Base-by-base conservation (phyloP, 73 alveolate species). In the Urostyla sp. region DNA sequence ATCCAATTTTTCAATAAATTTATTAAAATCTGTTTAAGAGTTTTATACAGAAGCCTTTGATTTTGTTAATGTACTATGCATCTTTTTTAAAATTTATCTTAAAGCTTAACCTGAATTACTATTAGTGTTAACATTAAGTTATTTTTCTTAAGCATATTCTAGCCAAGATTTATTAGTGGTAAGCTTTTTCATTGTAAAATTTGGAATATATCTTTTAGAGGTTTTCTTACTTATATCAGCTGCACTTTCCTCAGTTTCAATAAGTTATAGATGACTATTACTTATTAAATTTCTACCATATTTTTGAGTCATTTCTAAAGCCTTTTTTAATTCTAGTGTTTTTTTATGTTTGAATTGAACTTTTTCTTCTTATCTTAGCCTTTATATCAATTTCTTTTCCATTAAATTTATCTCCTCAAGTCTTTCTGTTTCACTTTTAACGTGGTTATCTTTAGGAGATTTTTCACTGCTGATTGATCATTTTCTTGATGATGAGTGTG, bases 361-460 rank as follows among this genome's bases (percentile, higher is more conserved):
- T 5, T 7, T 10, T 31, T 63, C 79, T 10, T 46, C 21, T 31
- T 63, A 46, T 40, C 20, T 38, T 1, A 63, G 13, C 28, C 27
- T 63, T 24, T 63, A 3, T 43, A 57, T 36, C 60, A 63, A 43
- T 24, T 20, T 10, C 28, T 16, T 37, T 24, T 63, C 79, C 31
- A 43, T 27, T 16, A 43, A 38, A 6, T 63, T 46, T 63, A 63
- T 1, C 15, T 63, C 79, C 26, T 38, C 26, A 23, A 63, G 37
- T 20, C 79, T 36, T 26, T 63, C 79, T 40, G 79, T 43, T 63
- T 63, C n/a, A n/a, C n/a, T n/a, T n/a, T n/a, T n/a, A n/a, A n/a
- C n/a, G n/a, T n/a, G n/a, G n/a, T n/a, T n/a, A n/a, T n/a, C n/a
- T n/a, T n/a, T n/a, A n/a, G n/a, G n/a, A n/a, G n/a, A 63, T n/a